Evolutionary conservation across 495 filamentous ascomycete genomes (phyloP).

Genomic region (Clavariopsis aquatica): DNA sequence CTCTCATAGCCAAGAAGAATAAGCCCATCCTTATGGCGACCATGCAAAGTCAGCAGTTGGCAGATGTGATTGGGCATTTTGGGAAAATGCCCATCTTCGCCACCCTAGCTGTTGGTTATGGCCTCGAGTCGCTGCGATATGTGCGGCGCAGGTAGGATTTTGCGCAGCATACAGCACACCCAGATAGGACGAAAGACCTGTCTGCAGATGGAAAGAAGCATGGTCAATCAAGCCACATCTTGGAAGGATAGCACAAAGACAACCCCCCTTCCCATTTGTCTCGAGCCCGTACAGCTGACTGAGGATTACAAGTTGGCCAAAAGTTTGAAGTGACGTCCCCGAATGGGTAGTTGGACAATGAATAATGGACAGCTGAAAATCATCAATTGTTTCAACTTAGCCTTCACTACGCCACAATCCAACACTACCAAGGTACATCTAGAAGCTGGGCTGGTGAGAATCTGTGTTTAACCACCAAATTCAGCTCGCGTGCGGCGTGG

Average conservation of each 20-base stretch:
- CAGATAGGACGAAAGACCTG: background rate
- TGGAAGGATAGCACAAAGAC: too few species aligned
- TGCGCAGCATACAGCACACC: background rate
- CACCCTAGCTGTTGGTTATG: background rate
- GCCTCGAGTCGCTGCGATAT: background rate
- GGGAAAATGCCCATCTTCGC: background rate
- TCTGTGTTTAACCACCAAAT: background rate
- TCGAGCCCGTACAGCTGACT: too few species aligned
- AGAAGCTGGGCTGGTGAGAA: background rate
- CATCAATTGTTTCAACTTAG: too few species aligned
- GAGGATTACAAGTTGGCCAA: too few species aligned
- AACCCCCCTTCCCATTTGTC: too few species aligned
- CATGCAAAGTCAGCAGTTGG: background rate
- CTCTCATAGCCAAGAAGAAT: constrained; percentile 4
- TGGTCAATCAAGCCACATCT: background rate
- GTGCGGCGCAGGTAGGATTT: background rate
- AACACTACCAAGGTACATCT: background rate
- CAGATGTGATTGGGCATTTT: background rate
- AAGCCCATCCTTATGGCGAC: constrained; percentile 22
- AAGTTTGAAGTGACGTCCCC: too few species aligned
- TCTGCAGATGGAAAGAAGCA: background rate
- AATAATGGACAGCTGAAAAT: too few species aligned
- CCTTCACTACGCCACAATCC: background rate
- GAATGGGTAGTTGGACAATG: too few species aligned
- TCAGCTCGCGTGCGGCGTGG: background rate